These are phyloP conservation scores for Agapanthus africanus DNA, from an alignment of 106 monocot species.

Conservation along the genomic window DNA sequence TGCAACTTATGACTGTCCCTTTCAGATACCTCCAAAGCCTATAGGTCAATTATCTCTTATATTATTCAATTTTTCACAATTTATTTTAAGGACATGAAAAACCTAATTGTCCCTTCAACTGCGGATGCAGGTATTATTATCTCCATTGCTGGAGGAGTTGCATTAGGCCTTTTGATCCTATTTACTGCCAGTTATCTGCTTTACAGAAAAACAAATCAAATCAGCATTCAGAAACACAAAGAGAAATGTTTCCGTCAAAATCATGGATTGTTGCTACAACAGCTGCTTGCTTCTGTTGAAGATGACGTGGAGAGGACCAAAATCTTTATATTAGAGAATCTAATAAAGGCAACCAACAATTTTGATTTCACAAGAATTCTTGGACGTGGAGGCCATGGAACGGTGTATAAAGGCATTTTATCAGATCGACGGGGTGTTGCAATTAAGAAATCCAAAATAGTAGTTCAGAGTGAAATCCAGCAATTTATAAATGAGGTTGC, in stretches of 20 bases:
- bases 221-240: slow-evolving; percentile 12
- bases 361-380: slow-evolving; percentile 17
- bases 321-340: slow-evolving; percentile 8
- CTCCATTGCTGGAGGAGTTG: neutral
- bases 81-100: too few relatives aligned
- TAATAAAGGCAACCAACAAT: too few relatives aligned
- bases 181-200: neutral
- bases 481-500: slow-evolving; percentile 38
- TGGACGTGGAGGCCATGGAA: slow-evolving; percentile 33
- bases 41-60: too few relatives aligned
- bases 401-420: too few relatives aligned
- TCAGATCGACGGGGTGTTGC: slow-evolving; percentile 23
- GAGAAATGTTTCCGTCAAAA: too few relatives aligned
- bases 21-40: too few relatives aligned
- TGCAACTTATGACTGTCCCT: too few relatives aligned
- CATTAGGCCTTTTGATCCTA: neutral
- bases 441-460: slow-evolving; percentile 30
- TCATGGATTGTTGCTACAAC: slow-evolving; percentile 23
- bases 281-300: slow-evolving; percentile 14
- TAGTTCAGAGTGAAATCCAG: slow-evolving; percentile 30
- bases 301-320: slow-evolving; percentile 13
- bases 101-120: slow-evolving; percentile 19
- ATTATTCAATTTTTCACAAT: too few relatives aligned
- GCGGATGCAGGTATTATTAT: slow-evolving; percentile 4
- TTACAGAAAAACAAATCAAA: neutral